These are phyloP conservation scores for Cicer bijugum DNA, from an alignment of 306 rosid species.

Conservation along the genomic window DNA sequence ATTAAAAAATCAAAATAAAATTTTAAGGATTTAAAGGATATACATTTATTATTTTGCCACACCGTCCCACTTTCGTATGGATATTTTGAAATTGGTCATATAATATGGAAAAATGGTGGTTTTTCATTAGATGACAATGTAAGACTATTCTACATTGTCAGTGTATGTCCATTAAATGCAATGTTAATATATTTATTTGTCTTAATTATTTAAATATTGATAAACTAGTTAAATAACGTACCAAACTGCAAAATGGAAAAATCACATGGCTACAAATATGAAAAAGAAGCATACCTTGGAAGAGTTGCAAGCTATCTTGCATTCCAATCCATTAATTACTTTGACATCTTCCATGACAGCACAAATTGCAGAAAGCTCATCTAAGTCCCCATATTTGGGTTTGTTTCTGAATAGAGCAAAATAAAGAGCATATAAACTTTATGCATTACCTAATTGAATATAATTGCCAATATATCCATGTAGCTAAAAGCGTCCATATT, in stretches of 20 bases:
- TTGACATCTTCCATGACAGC: conserved; percentile 77
- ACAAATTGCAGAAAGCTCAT: conserved; percentile 69
- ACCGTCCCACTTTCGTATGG: too few species aligned
- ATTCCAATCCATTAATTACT: conserved; percentile 87
- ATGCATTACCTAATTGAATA: conserved; percentile 37
- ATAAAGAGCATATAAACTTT: conserved; percentile 37
- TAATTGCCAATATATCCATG: conserved; percentile 8
- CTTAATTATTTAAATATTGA: not conserved
- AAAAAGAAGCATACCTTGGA: conserved; percentile 69
- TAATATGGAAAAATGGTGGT: too few species aligned
- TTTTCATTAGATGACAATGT: too few species aligned
- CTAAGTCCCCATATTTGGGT: conserved; percentile 55
- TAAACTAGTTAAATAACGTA: conserved; percentile 17
- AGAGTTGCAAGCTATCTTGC: conserved; percentile 92
- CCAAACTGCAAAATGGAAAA: conserved; percentile 12
- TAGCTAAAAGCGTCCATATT: conserved; percentile 33
- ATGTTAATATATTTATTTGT: not conserved
- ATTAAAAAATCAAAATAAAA: not conserved
- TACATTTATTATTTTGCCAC: too few species aligned
- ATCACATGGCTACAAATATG: conserved; percentile 10
- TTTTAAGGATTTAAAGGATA: not conserved
- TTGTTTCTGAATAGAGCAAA: conserved; percentile 66
- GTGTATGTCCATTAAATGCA: too few species aligned
- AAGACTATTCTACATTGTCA: too few species aligned
- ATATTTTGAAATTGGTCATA: too few species aligned